Base-by-base conservation (phyloP, 768 basidiomycete genomes). In the Xerocomellus amylosporus region DNA sequence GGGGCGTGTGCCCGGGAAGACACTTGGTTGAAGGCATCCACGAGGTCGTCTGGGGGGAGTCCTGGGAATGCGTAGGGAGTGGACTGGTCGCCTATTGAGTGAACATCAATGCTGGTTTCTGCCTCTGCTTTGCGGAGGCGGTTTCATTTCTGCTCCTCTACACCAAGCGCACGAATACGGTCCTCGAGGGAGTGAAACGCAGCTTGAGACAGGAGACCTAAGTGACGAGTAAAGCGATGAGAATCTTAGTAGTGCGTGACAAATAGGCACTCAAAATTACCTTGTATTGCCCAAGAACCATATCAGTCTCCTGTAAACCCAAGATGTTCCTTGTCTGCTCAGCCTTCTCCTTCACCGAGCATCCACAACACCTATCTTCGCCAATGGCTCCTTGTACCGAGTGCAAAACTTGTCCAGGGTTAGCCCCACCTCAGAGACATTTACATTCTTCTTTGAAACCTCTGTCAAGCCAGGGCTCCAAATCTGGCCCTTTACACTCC, bases 401-500 rank as follows among this genome's bases (percentile, higher is more conserved):
- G 90, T 86, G 55, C 84, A 85, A 68, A 93, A 94, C 74, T 98
- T 94, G 26, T 79, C 79, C 15, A 86, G 85, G 6, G 87, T 85
- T 86, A 98, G 88, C 54, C 84, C 84, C 39, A 87, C 91, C 73
- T 93, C 90, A 60, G 87, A 93, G 37, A 85, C 77, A 58, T 79
- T 83, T 46, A 75, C 75, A 55, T 77, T 81, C 41, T 88, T 72
- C 64, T 78, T 80, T 12, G 87, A 82, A 60, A 97, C 80, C 73
- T 91, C 90, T 8, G 85, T 72, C 60, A 98, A 64, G 0, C 92
- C 90, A n/a, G 85, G 65, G 51, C 87, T 87, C 45, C 89, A 79
- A 36, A 98, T 86, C 73, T 98, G 95, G 0, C 90, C 89, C 70
- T 94, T 95, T 51, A 96, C 87, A 44, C 86, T 84, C 46, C 91